phyloP scores from a whole-genome alignment of 2,329 filamentous ascomycete genomes.

The Aphanoascus verrucosus region DNA sequence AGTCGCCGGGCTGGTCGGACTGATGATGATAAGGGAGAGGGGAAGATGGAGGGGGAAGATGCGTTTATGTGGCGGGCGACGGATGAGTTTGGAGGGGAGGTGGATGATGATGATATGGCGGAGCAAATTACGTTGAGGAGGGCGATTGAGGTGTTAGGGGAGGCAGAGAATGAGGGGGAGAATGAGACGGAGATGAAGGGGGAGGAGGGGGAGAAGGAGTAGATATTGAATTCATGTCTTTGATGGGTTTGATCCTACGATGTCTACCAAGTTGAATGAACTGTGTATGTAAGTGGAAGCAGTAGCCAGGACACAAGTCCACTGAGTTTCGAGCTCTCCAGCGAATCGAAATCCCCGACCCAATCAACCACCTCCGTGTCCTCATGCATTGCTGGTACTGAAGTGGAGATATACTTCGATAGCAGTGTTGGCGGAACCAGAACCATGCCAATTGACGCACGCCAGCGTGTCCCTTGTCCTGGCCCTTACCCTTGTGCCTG shows the following conservation, averaged over 20 bases:
- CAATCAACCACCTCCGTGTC: too few species aligned
- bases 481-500: too few species aligned
- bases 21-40: background rate
- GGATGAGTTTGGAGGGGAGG: background rate
- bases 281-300: too few species aligned
- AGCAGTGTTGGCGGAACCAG: too few species aligned
- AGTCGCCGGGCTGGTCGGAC: background rate
- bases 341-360: too few species aligned
- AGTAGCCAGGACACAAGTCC: too few species aligned
- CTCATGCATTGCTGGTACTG: too few species aligned
- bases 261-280: too few species aligned
- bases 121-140: background rate
- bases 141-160: background rate
- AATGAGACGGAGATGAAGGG: background rate
- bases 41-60: background rate
- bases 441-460: too few species aligned
- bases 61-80: conserved; percentile 3
- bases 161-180: background rate
- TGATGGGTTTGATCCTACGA: background rate
- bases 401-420: too few species aligned
- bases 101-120: background rate
- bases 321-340: too few species aligned
- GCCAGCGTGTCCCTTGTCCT: too few species aligned
- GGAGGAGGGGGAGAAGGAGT: background rate
- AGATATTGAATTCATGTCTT: background rate